Evolutionary conservation across 192 early-diverging fungal genomes (phyloP).

Genomic region (Coemansia furcata): DNA sequence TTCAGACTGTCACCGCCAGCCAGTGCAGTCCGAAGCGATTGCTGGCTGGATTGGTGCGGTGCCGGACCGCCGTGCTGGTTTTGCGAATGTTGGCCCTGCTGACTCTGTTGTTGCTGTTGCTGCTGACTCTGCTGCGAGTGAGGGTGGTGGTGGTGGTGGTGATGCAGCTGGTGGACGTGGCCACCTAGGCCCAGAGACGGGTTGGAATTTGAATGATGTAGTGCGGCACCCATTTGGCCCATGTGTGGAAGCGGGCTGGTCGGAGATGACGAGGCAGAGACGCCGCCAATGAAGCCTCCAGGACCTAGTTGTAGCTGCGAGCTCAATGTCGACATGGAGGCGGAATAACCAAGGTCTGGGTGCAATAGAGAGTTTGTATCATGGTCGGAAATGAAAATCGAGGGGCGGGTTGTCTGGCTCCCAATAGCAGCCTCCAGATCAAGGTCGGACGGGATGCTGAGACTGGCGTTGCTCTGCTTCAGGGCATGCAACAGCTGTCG

Average conservation of each 20-base stretch:
- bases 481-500: conserved; percentile 61
- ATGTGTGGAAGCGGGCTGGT: conserved; percentile 46
- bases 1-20: conserved; percentile 34
- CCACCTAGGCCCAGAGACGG: conserved; percentile 25
- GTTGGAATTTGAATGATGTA: conserved; percentile 46
- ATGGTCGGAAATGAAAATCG: conserved; percentile 54
- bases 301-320: conserved; percentile 45
- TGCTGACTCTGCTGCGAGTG: conserved; percentile 8
- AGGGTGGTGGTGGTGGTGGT: conserved; percentile 11
- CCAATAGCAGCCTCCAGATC: conserved; percentile 48
- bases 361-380: conserved; percentile 51
- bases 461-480: conserved; percentile 31
- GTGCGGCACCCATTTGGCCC: conserved; percentile 35
- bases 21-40: conserved; percentile 34
- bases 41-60: conserved; percentile 28
- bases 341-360: conserved; percentile 44
- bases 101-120: conserved; percentile 18
- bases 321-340: conserved; percentile 44
- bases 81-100: conserved; percentile 16
- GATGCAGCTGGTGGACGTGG: conserved; percentile 6
- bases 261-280: conserved; percentile 32
- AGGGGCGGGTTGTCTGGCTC: conserved; percentile 44
- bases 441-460: conserved; percentile 37
- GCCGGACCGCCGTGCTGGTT: conserved; percentile 3
- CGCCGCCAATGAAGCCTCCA: conserved; percentile 38